Evolutionary conservation across 352 stramenopile species (phyloP), one percentile per base, ranked within the genome.

Genomic region (Thalassiosira exigua): DNA sequence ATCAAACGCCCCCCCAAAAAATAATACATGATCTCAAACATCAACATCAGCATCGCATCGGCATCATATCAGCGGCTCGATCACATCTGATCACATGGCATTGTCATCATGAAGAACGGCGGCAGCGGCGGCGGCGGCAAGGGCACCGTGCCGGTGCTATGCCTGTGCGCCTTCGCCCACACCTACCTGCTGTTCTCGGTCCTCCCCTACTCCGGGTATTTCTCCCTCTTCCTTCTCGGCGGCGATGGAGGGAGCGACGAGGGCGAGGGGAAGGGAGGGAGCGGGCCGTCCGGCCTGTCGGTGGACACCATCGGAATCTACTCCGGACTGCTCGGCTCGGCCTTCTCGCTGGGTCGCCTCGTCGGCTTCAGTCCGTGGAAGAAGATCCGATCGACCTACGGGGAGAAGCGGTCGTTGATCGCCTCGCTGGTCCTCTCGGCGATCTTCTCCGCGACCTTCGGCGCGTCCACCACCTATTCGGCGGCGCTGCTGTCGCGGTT

Each of bases 151-250:
- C 11, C 39, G 11, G 39, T 48, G 44, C 26, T 75, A 39, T 71
- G 53, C 19, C 57, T 69, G 24, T 44, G 41, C 29, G 66, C 39
- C 2, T 24, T 62, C 4, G 41, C 53, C 7, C 66, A 75, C 44
- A 58, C 53, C 27, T 75, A 71, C 36, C 54, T 75, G 3, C 54
- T 75, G 17, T 69, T 75, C 46, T 33, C 26, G n/a, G 52, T 33
- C 54, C 52, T 58, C 32, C 66, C 66, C n/a, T 75, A 75, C 57
- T 30, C 29, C 39, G 66, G 66, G n/a, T 75, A 69, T 36, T 68
- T 75, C 50, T 30, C 27, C 9, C n/a, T 70, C 4, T 67, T 26
- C 33, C 52, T 19, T 12, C 29, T 67, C 27, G 30, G 57, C 60
- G 41, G 29, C 60, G 52, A 32, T 22, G 64, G 14, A 0, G 21